These are phyloP conservation scores for Brassica balearica DNA, from an alignment of 441 rosid genomes.

Conservation along the genomic window DNA sequence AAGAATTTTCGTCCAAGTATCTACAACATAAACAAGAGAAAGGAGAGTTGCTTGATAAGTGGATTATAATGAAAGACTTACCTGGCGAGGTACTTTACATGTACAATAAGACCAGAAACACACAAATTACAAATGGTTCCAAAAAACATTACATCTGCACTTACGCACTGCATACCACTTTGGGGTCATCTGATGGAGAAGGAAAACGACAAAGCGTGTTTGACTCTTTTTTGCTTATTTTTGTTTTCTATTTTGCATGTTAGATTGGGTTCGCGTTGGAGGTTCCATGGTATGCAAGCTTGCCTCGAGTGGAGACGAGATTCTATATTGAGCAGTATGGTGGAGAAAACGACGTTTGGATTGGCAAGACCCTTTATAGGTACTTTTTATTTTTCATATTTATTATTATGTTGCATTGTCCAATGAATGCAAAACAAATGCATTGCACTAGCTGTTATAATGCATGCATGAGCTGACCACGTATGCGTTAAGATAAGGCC, in stretches of 20 bases:
- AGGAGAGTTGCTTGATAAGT: conserved; percentile 73
- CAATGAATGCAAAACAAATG: conserved; percentile 29
- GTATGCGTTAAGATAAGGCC: conserved; percentile 4
- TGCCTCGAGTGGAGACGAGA: conserved; percentile 91
- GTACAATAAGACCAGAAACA: conserved; percentile 27
- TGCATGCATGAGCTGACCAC: conserved; percentile 31
- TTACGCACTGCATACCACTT: conserved; percentile 33
- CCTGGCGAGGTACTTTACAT: conserved; percentile 79
- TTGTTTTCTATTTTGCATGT: conserved; percentile 10
- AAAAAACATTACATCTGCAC: conserved; percentile 26
- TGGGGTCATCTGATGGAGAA: conserved; percentile 22
- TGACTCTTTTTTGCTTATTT: neutral
- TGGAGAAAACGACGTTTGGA: conserved; percentile 91
- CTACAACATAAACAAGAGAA: conserved; percentile 61
- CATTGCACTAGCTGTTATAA: conserved; percentile 16
- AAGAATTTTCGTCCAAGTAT: conserved; percentile 55
- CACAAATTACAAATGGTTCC: conserved; percentile 9
- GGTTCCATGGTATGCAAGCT: conserved; percentile 78
- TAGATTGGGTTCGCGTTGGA: conserved; percentile 82
- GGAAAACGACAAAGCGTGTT: conserved; percentile 44
- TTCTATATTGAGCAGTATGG: conserved; percentile 91
- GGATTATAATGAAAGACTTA: conserved; percentile 92
- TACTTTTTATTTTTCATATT: conserved; percentile 10
- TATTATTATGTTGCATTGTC: conserved; percentile 1
- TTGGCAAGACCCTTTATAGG: conserved; percentile 97